Evolutionary conservation across 371 early-diverging fungal species (phyloP).

Genomic region (Entomophthora muscae): DNA sequence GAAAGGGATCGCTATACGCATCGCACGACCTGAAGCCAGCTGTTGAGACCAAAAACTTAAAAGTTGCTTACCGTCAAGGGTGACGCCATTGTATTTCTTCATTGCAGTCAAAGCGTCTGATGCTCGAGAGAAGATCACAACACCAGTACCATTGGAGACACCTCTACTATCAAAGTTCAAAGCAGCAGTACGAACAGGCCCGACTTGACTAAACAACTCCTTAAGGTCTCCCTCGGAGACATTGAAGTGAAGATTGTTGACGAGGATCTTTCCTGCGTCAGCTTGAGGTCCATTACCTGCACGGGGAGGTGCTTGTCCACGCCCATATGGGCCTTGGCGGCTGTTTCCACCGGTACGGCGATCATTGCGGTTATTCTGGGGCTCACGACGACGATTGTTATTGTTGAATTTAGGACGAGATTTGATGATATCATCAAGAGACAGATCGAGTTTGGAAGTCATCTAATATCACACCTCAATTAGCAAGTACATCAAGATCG

Average conservation of each 20-base stretch:
- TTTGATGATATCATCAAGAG: conserved; percentile 49
- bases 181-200: conserved; percentile 39
- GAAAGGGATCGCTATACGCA: conserved; percentile 49
- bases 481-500: neutral
- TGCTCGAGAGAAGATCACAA: conserved; percentile 33
- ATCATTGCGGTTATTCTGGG: neutral
- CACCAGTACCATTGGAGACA: conserved; percentile 48
- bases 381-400: conserved; percentile 21
- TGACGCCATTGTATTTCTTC: conserved; percentile 42
- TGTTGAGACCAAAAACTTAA: neutral
- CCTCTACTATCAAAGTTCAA: conserved; percentile 50
- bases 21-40: conserved; percentile 23
- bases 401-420: conserved; percentile 21
- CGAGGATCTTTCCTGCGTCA: conserved; percentile 34
- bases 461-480: neutral
- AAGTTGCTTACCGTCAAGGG: conserved; percentile 36
- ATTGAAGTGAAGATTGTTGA: conserved; percentile 49
- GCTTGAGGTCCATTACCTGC: conserved; percentile 9
- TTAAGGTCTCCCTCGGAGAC: conserved; percentile 50
- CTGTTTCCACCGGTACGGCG: conserved; percentile 9
- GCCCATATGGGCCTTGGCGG: conserved; percentile 1
- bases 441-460: conserved; percentile 32
- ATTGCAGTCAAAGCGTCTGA: conserved; percentile 37
- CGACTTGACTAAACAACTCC: conserved; percentile 26
- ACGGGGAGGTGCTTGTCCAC: neutral